Percentiles rank a stretch among this genome's conserved stretches.
These are phyloP conservation scores for Vitis hybrid DNA, from an alignment of 177 flowering plant species.

Conservation along the genomic window DNA sequence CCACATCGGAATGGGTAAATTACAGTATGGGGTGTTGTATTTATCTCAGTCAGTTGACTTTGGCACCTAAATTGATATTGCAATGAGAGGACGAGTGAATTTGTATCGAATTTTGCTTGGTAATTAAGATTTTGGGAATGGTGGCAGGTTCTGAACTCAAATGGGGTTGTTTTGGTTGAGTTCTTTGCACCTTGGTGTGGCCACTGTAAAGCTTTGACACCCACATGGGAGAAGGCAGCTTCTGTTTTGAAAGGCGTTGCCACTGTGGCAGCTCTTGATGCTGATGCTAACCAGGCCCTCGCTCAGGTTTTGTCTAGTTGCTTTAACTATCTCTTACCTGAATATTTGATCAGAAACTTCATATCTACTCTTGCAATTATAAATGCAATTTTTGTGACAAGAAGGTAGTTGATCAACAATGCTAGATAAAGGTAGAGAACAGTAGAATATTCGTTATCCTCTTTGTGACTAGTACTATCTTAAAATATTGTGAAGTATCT, in stretches of 20 bases:
- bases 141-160: constrained; percentile 80
- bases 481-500: too few relatives aligned
- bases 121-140: constrained; percentile 8
- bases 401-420: too few relatives aligned
- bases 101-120: neutral
- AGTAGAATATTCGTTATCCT: neutral
- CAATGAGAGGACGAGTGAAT: too few relatives aligned
- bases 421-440: too few relatives aligned
- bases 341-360: too few relatives aligned
- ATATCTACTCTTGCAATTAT: too few relatives aligned
- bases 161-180: constrained; percentile 75
- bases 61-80: too few relatives aligned
- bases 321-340: neutral
- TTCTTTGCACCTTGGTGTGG: constrained; percentile 93
- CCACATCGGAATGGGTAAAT: too few relatives aligned
- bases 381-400: too few relatives aligned
- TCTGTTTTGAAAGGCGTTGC: constrained; percentile 89
- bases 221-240: constrained; percentile 84
- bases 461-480: neutral
- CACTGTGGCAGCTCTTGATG: constrained; percentile 96
- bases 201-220: constrained; percentile 74
- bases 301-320: constrained; percentile 67
- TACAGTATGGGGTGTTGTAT: too few relatives aligned
- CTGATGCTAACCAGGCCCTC: constrained; percentile 86
- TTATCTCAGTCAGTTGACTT: too few relatives aligned